Evolutionary conservation across 208 protist genomes (phyloP), one percentile per base, ranked within the genome.

Genomic region (Naegleria lovaniensis): DNA sequence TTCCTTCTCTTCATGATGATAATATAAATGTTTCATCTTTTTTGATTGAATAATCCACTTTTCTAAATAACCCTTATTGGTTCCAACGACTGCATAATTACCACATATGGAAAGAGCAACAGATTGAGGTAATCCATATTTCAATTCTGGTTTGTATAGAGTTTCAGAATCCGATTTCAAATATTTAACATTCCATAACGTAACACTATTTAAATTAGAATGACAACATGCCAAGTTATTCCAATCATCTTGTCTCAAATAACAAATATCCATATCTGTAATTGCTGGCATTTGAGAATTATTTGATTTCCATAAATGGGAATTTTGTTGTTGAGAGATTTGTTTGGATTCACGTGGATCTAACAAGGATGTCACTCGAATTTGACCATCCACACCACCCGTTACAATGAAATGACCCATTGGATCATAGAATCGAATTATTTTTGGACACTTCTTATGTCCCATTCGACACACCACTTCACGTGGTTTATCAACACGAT

Each of bases 201-300:
- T 25, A 13, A 67, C 87, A n/a, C 6, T 40, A 36, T 41, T 75
- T 0, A 29, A 51, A 51, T 90, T 40, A 15, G 15, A 41, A 51
- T 90, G 87, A 36, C 48, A 83, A 51, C 41, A 39, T 19, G 59
- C 33, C 5, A 90, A 15, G 33, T 90, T 90, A 13, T 79, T 13
- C 51, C 55, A 90, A 51, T 90, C 87, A 22, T 79, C 55, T 67
- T 89, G 85, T 67, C 85, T 52, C 9, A 89, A 29, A 67, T 89
- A 89, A 67, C 33, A 41, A 52, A 67, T 29, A 40, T 89, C 85
- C 29, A 89, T 48, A 67, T 67, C 41, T 67, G 43, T 89, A 5
- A 67, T 9, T 22, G 85, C 7, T 41, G 85, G 85, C 67, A 79
- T 79, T 79, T 79, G 67, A 67, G 55, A 67, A 67, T 67, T 58